Base-by-base conservation (phyloP, 2,329 filamentous ascomycete genomes). In the Penicillium sp. region DNA sequence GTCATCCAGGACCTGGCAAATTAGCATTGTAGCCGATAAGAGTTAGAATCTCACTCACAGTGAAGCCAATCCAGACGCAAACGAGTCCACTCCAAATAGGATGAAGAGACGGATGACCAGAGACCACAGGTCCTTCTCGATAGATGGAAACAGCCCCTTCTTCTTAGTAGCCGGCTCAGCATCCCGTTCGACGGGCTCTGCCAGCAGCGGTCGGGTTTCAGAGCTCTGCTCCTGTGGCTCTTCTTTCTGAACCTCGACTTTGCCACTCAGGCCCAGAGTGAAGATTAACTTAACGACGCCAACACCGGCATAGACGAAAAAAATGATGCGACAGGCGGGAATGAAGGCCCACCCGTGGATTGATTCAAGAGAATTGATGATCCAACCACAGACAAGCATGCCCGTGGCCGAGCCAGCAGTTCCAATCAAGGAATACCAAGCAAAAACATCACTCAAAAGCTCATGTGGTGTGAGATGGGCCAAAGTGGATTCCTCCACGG, bases 1-100 rank as follows among this genome's bases (percentile, higher is more conserved):
- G 80, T 84, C 60, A 84, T 80, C 76, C 76, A 78, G 2, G 76
- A 76, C 31, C 72, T 72, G 45, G 10, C 0, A 13, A 76, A 32
- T 66, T 48, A 66, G 50, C 20, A 50, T 47, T 35, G 16, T 14
- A 32, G 63, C 10, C 73, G 72, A 63, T 72, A 74, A 16, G 72
- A n/a, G 44, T n/a, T 37, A 20, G 20, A 29, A 22, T 26, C 8
- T 32, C 13, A 75, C 81, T 70, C 75, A 85, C 78, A 85, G 66
- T 22, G 85, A 83, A 4, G 85, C 86, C 69, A 92, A 81, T 2
- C 89, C 89, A 1, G 85, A 87, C 1, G 87, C 88, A 55, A 91
- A 82, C 0, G 85, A 82, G 69, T 92, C 89, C 6, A 91, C 66
- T 1, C 81, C 81, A 63, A 91, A 88, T 1, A 93, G 75, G 8